Conservation (phyloP, 2,329 filamentous ascomycete genomes). For the Botryotinia narcissicola region DNA sequence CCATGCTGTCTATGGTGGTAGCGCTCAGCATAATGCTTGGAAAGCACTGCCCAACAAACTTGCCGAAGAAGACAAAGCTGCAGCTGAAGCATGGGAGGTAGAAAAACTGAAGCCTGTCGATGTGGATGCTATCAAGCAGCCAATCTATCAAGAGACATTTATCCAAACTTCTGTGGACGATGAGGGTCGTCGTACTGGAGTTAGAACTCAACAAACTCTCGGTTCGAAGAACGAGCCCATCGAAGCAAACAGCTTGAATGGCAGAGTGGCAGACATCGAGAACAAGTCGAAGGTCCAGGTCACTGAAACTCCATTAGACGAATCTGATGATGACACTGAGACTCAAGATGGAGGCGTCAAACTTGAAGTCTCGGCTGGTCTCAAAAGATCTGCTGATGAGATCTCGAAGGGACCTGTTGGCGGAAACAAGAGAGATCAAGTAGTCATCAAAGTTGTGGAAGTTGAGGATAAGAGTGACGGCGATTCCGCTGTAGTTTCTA, state of each 20-base stretch:
- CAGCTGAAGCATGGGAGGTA: conserved; percentile 25
- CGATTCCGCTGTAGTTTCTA: background rate
- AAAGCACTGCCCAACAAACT: conserved; percentile 29
- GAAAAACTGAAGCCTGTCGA: conserved; percentile 18
- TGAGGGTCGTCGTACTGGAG: conserved; percentile 35
- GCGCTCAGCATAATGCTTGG: conserved; percentile 31
- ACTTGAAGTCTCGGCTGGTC: conserved; percentile 7
- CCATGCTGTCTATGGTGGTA: background rate
- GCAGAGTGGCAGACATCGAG: background rate
- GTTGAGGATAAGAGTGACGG: background rate
- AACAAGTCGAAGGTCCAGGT: background rate
- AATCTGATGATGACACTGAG: conserved; percentile 18
- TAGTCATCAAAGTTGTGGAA: background rate
- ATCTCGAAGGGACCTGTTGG: conserved; percentile 22
- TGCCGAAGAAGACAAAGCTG: conserved; percentile 32
- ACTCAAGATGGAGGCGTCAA: conserved; percentile 17
- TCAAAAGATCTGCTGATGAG: conserved; percentile 22
- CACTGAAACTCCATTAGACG: background rate
- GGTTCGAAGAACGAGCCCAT: conserved; percentile 13
- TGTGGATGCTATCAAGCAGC: conserved; percentile 23
- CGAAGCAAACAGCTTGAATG: background rate
- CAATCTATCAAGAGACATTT: conserved; percentile 35
- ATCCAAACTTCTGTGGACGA: conserved; percentile 34
- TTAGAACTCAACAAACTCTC: conserved; percentile 22
- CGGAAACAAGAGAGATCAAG: conserved; percentile 5